Percentiles rank a stretch among this genome's conserved stretches.
Conservation (phyloP, 2,329 filamentous ascomycete genomes). For the Parafenestella ontariensis region DNA sequence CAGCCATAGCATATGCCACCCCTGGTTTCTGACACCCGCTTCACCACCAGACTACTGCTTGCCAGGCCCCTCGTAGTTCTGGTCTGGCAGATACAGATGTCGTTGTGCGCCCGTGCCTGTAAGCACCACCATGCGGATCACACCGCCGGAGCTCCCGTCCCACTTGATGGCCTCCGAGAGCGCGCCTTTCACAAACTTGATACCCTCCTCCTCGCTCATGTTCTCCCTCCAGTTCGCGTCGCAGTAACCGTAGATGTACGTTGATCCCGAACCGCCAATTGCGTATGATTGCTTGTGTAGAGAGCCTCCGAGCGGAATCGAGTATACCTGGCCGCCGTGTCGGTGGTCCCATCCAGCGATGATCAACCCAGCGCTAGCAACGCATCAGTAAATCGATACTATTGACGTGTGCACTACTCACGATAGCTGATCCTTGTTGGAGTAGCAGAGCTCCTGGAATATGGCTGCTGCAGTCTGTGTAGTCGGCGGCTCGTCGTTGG, state of each 20-base stretch:
- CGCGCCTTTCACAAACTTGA: slow-evolving; percentile 90
- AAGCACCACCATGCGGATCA: slow-evolving; percentile 96
- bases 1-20: slow-evolving; percentile 15
- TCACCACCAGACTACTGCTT: slow-evolving; percentile 49
- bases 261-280: slow-evolving; percentile 95
- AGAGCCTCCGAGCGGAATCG: slow-evolving; percentile 93
- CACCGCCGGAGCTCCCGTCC: slow-evolving; percentile 98
- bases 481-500: slow-evolving; percentile 87
- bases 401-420: slow-evolving; percentile 55
- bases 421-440: slow-evolving; percentile 94
- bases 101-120: slow-evolving; percentile 88
- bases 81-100: slow-evolving; percentile 93
- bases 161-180: slow-evolving; percentile 97
- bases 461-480: slow-evolving; percentile 94
- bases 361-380: slow-evolving; percentile 84
- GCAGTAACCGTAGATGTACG: slow-evolving; percentile 99
- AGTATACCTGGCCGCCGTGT: slow-evolving; percentile 96
- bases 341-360: slow-evolving; percentile 97
- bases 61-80: slow-evolving; percentile 78
- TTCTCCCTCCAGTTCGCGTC: slow-evolving; percentile 94
- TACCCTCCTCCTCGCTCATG: slow-evolving; percentile 91
- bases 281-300: slow-evolving; percentile 97
- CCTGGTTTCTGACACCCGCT: slow-evolving; percentile 5
- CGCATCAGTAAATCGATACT: slow-evolving; percentile 21
- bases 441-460: slow-evolving; percentile 97